These are phyloP conservation scores for Heterobasidion parviporum DNA, from an alignment of 1,284 basidiomycete species.

Conservation along the genomic window DNA sequence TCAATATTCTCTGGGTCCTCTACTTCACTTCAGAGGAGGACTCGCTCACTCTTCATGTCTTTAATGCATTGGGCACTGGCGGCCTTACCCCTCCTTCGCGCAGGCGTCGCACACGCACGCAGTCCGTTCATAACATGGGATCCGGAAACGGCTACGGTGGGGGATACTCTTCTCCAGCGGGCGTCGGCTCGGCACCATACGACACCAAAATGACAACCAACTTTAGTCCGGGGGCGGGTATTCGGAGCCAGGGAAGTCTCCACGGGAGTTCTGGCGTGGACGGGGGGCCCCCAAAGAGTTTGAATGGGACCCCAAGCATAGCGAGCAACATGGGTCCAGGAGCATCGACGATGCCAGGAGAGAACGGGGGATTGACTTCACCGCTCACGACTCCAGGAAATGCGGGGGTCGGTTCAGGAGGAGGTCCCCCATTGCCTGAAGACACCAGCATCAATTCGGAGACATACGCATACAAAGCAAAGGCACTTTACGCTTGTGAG, in stretches of 20 bases:
- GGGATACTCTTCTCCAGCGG: constrained; percentile 31
- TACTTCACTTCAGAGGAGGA: constrained; percentile 97
- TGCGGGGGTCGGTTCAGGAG: constrained; percentile 48
- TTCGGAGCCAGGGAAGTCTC: constrained; percentile 61
- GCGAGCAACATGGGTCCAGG: not conserved
- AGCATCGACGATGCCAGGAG: not conserved
- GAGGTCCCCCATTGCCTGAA: constrained; percentile 20
- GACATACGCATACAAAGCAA: constrained; percentile 62
- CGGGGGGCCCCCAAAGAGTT: constrained; percentile 27
- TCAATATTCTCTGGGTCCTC: constrained; percentile 90
- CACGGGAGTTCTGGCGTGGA: constrained; percentile 29
- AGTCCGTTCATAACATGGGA: constrained; percentile 58
- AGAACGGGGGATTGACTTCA: constrained; percentile 38
- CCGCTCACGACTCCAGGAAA: constrained; percentile 53
- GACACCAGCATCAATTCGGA: constrained; percentile 11
- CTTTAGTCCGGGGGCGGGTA: constrained; percentile 31
- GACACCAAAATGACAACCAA: constrained; percentile 50
- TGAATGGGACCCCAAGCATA: constrained; percentile 25
- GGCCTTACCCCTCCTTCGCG: constrained; percentile 76
- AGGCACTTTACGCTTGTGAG: constrained; percentile 85
- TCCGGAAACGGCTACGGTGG: constrained; percentile 56
- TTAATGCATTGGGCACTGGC: constrained; percentile 83
- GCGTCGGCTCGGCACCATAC: constrained; percentile 53
- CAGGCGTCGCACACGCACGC: constrained; percentile 49
- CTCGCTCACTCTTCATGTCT: constrained; percentile 72